A percentile compares a stretch with the other conserved stretches of the same genome.
These are phyloP conservation scores for Imleria badia DNA, from an alignment of 768 basidiomycete genomes.

Conservation along the genomic window DNA sequence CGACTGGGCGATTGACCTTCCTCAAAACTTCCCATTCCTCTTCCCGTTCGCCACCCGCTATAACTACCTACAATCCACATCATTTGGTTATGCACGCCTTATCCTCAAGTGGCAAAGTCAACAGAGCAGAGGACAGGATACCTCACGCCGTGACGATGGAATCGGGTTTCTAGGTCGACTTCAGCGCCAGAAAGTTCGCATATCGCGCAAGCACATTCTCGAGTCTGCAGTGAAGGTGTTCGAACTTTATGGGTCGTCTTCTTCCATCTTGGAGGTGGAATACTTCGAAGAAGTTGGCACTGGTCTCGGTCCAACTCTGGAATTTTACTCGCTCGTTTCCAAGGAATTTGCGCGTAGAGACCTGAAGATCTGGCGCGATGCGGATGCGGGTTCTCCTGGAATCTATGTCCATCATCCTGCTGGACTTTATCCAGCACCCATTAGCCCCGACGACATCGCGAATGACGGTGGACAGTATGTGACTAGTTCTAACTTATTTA, in stretches of 20 bases:
- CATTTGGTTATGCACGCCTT: conserved; percentile 94
- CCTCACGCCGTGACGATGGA: conserved; percentile 81
- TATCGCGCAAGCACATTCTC: conserved; percentile 90
- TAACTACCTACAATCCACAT: conserved; percentile 95
- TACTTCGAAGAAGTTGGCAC: conserved; percentile 99
- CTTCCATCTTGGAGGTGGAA: conserved; percentile 93
- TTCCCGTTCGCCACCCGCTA: conserved; percentile 99
- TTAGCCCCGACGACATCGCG: conserved; percentile 63
- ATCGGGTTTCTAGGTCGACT: conserved; percentile 91
- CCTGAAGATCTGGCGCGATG: conserved; percentile 90
- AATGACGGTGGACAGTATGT: conserved; percentile 77
- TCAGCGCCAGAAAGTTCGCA: conserved; percentile 94
- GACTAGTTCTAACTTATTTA: not conserved
- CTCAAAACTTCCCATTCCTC: conserved; percentile 96
- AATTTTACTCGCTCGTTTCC: conserved; percentile 97
- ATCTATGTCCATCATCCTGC: conserved; percentile 79
- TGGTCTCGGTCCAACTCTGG: conserved; percentile 93
- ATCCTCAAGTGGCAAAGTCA: conserved; percentile 95
- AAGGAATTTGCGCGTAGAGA: conserved; percentile 90
- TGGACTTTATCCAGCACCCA: conserved; percentile 88
- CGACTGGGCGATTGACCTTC: conserved; percentile 95
- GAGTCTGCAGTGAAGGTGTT: conserved; percentile 97
- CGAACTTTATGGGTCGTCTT: conserved; percentile 93
- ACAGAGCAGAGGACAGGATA: conserved; percentile 75
- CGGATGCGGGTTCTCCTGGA: conserved; percentile 59